These are phyloP conservation scores for Cyberlindnera euphorbiae DNA, from an alignment of 805 yeast genomes.

Conservation along the genomic window DNA sequence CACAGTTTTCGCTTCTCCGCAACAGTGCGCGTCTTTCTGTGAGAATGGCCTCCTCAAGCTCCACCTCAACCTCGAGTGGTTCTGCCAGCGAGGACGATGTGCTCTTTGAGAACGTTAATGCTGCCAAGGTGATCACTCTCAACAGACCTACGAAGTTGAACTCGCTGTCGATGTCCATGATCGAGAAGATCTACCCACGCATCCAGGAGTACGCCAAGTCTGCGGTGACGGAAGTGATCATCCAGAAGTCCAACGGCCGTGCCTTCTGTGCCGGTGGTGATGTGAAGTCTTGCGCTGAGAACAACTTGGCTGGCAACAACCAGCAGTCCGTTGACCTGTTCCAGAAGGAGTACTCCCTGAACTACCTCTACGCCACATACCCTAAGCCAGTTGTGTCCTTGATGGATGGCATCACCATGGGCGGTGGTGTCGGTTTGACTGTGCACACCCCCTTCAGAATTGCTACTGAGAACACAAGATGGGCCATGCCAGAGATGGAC, in stretches of 20 bases:
- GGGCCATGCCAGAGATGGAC: slow-evolving; percentile 98
- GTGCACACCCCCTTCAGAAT: slow-evolving; percentile 90
- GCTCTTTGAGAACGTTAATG: slow-evolving; percentile 53
- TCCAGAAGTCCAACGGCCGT: slow-evolving; percentile 57
- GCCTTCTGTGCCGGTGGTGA: slow-evolving; percentile 96
- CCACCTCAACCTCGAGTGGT: slow-evolving; percentile 1
- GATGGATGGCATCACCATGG: slow-evolving; percentile 94
- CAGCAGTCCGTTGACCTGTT: slow-evolving; percentile 60
- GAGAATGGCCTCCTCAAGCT: slow-evolving; percentile 2
- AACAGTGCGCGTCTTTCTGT: background rate
- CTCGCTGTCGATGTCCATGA: slow-evolving; percentile 77
- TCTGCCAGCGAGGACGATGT: slow-evolving; percentile 53
- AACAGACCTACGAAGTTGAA: slow-evolving; percentile 82
- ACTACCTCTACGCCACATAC: slow-evolving; percentile 76
- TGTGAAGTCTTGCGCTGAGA: slow-evolving; percentile 71
- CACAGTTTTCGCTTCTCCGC: background rate
- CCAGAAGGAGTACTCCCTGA: slow-evolving; percentile 73
- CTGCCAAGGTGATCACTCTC: slow-evolving; percentile 67
- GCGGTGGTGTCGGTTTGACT: slow-evolving; percentile 93
- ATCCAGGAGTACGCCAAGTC: slow-evolving; percentile 73
- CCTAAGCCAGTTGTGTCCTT: slow-evolving; percentile 82
- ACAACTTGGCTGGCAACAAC: slow-evolving; percentile 44
- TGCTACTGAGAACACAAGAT: slow-evolving; percentile 84
- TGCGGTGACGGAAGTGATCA: slow-evolving; percentile 54
- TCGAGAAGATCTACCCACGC: slow-evolving; percentile 64